Conservation (phyloP, 2,329 filamentous ascomycete genomes). For the Nigrograna mackinnonii region DNA sequence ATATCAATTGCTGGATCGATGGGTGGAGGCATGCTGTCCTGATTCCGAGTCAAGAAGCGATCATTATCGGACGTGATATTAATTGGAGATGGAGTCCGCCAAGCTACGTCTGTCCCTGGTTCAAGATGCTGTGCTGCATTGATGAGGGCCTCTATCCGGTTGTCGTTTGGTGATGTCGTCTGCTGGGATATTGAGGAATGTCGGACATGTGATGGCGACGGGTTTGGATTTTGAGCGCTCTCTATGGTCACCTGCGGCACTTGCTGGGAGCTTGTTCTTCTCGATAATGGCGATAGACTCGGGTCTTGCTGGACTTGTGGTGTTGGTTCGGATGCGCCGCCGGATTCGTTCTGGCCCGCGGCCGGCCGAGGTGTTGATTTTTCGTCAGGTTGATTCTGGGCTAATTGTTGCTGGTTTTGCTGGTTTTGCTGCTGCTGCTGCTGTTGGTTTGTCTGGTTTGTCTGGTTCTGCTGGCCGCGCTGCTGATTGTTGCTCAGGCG, state of each 20-base stretch:
- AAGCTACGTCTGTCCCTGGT: slow-evolving; percentile 33
- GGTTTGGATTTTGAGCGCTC: slow-evolving; percentile 14
- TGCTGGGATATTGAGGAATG: slow-evolving; percentile 17
- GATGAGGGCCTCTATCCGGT: slow-evolving; percentile 41
- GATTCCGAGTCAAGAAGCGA: slow-evolving; percentile 25
- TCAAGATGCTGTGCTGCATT: slow-evolving; percentile 42
- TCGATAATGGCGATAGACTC: slow-evolving; percentile 27
- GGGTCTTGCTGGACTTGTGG: slow-evolving; percentile 26
- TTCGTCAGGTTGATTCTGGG: slow-evolving; percentile 16
- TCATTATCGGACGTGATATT: slow-evolving; percentile 25
- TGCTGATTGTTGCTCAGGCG: slow-evolving; percentile 34
- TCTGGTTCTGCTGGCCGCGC: slow-evolving; percentile 28
- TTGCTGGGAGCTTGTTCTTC: slow-evolving; percentile 27
- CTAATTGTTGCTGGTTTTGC: slow-evolving; percentile 18
- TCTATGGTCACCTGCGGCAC: slow-evolving; percentile 23
- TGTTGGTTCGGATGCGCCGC: slow-evolving; percentile 19
- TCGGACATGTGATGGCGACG: slow-evolving; percentile 17
- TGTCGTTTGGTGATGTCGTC: slow-evolving; percentile 28
- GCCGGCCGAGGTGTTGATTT: slow-evolving; percentile 18
- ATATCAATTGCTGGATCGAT: slow-evolving; percentile 43
- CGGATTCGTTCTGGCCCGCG: slow-evolving; percentile 18
- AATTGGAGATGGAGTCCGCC: slow-evolving; percentile 38
- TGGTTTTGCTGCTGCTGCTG: slow-evolving; percentile 18
- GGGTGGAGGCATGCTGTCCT: slow-evolving; percentile 36
- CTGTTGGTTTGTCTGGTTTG: slow-evolving; percentile 25